These are phyloP conservation scores for Globisporangium cystogenes DNA, from an alignment of 352 stramenopile genomes.

Conservation along the genomic window DNA sequence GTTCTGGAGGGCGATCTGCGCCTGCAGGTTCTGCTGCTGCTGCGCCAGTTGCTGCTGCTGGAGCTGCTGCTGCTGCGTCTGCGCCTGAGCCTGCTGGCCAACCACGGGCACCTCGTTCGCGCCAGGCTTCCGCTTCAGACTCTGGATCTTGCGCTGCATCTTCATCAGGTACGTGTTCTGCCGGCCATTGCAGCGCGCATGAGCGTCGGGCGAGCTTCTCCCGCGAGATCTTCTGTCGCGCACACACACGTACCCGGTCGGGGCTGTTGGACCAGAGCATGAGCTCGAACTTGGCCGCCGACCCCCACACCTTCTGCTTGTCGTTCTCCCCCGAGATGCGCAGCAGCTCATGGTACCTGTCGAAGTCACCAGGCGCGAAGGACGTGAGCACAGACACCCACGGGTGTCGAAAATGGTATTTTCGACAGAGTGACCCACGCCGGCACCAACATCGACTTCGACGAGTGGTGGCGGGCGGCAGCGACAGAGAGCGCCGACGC, in stretches of 20 bases:
- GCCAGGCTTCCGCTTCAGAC: constrained; percentile 64
- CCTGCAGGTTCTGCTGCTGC: constrained; percentile 1
- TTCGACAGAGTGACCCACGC: no score
- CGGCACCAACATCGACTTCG: no score
- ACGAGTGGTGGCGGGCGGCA: not conserved
- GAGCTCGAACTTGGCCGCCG: constrained; percentile 82
- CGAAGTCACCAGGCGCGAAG: not conserved
- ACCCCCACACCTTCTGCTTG: constrained; percentile 84
- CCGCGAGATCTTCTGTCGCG: not conserved
- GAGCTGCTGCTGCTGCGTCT: constrained; percentile 23
- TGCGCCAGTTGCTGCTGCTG: constrained; percentile 12
- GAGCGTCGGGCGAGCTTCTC: not conserved
- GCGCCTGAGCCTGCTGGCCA: constrained; percentile 12
- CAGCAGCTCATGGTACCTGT: constrained; percentile 79
- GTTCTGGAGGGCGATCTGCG: not conserved
- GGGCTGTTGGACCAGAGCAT: constrained; percentile 79
- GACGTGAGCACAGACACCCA: not conserved
- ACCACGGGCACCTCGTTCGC: constrained; percentile 21
- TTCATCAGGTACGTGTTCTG: constrained; percentile 79
- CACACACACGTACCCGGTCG: constrained; percentile 36
- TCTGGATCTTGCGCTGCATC: constrained; percentile 82
- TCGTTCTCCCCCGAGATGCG: constrained; percentile 78
- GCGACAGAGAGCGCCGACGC: constrained; percentile 13
- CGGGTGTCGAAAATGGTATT: not conserved
- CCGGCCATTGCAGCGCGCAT: not conserved